Conservation (phyloP, 108 stramenopile species). For the Craspedostauros australis region DNA sequence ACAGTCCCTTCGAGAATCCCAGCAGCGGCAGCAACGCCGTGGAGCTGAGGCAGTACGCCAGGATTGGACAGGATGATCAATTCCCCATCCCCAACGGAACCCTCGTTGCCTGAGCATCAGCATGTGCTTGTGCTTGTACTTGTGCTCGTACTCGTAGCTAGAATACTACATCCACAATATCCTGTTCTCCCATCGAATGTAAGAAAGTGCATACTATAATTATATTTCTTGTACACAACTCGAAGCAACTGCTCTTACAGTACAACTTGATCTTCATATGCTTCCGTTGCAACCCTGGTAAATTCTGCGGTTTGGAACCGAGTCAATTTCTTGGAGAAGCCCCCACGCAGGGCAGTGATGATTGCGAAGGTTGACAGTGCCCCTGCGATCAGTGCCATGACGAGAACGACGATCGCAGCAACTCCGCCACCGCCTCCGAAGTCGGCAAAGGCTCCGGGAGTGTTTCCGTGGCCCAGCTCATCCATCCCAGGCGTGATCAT, state of each 20-base stretch:
- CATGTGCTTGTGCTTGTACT: no score
- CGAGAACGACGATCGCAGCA: not conserved
- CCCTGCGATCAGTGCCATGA: conserved; percentile 14
- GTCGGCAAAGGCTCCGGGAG: not conserved
- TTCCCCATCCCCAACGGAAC: no score
- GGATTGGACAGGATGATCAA: no score
- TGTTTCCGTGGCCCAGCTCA: conserved; percentile 16
- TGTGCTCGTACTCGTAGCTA: no score
- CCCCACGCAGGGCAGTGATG: conserved; percentile 5
- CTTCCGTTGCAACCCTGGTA: not conserved
- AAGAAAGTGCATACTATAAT: not conserved
- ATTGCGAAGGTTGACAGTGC: conserved; percentile 14
- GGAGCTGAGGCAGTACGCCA: no score
- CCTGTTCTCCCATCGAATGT: no score
- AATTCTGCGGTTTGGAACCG: conserved; percentile 7
- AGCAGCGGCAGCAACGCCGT: no score
- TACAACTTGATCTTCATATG: not conserved
- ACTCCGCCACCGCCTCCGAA: not conserved
- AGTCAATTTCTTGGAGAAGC: not conserved
- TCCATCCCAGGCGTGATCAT: conserved; percentile 18
- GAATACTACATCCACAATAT: no score
- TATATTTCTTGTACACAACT: not conserved
- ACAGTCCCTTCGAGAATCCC: no score
- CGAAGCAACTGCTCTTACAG: not conserved
- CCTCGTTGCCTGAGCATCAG: no score